Evolutionary conservation across 2,329 filamentous ascomycete genomes (phyloP).

Genomic region (Fusarium devonianum): DNA sequence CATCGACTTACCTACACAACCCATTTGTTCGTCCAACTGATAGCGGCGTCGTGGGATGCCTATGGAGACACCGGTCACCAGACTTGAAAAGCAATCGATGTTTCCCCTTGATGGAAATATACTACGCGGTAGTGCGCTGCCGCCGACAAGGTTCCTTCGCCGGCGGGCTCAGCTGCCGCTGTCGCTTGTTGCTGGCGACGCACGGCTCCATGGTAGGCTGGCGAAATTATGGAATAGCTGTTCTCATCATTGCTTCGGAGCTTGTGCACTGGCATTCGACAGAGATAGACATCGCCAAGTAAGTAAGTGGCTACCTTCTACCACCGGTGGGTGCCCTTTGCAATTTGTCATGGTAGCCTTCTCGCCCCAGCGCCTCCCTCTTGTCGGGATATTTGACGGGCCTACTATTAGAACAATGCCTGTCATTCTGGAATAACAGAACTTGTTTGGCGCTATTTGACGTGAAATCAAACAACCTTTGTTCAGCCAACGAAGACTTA

Average conservation of each 20-base stretch:
- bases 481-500: too few relatives aligned
- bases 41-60: constrained; percentile 38
- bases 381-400: too few relatives aligned
- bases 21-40: constrained; percentile 39
- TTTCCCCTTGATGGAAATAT: constrained; percentile 8
- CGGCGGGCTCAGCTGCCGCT: not conserved
- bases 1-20: constrained; percentile 41
- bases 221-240: too few relatives aligned
- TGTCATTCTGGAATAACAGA: constrained; percentile 32
- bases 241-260: too few relatives aligned
- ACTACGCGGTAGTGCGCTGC: constrained; percentile 17
- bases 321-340: too few relatives aligned
- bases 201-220: too few relatives aligned
- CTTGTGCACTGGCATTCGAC: too few relatives aligned
- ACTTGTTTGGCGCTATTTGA: constrained; percentile 17
- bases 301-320: too few relatives aligned
- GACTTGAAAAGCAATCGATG: constrained; percentile 32
- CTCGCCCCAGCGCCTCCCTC: too few relatives aligned
- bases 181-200: too few relatives aligned
- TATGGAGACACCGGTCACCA: constrained; percentile 39
- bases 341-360: too few relatives aligned
- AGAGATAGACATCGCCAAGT: too few relatives aligned
- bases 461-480: not conserved
- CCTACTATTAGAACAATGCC: constrained; percentile 27
- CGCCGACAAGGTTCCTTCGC: constrained; percentile 16